Conservation (phyloP, 441 rosid species). For the Jatropha podagrica region DNA sequence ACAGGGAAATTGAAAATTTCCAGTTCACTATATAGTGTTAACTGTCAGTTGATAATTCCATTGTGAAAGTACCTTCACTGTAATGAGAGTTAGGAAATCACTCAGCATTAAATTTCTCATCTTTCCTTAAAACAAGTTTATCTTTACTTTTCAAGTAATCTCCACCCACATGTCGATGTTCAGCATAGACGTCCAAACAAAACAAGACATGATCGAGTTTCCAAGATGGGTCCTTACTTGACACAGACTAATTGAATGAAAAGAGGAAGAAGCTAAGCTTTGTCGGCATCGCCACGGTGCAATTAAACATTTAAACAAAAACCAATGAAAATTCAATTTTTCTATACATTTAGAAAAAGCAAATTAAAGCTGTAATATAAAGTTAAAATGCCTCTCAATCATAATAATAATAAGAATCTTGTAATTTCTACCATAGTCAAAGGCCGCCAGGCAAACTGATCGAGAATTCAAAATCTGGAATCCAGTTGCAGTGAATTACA, state of each 20-base stretch:
- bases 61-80: too few species aligned
- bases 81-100: conserved; percentile 8
- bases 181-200: conserved; percentile 12
- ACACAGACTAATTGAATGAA: conserved; percentile 6
- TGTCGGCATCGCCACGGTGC: conserved; percentile 25
- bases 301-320: too few species aligned
- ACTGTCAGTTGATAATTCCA: too few species aligned
- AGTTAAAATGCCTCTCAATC: too few species aligned
- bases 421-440: too few species aligned
- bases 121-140: conserved; percentile 2
- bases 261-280: not conserved
- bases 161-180: conserved; percentile 11
- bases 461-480: too few species aligned
- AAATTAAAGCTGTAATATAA: too few species aligned
- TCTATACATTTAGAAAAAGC: too few species aligned
- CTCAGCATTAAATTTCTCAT: conserved; percentile 1
- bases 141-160: not conserved
- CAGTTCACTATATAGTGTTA: too few species aligned
- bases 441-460: too few species aligned
- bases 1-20: not conserved
- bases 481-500: too few species aligned
- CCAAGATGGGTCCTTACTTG: conserved; percentile 27
- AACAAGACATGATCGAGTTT: conserved; percentile 15
- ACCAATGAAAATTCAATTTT: not conserved
- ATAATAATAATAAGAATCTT: too few species aligned